These are phyloP conservation scores for Mollisia scopiformis DNA, from an alignment of 2,329 filamentous ascomycete genomes.

Conservation along the genomic window DNA sequence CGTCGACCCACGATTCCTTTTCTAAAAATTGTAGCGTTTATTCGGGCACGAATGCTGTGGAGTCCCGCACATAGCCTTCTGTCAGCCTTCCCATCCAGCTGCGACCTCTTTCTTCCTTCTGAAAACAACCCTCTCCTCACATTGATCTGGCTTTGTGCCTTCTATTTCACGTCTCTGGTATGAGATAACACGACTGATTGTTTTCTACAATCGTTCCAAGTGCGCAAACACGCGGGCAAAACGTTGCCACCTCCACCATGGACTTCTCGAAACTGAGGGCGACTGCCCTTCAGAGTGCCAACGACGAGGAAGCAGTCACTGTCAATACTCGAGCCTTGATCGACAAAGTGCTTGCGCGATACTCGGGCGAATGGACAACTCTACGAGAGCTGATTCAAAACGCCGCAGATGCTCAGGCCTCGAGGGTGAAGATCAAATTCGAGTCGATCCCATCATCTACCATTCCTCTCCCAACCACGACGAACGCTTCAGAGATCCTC, in stretches of 20 bases:
- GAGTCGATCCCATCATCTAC: conserved; percentile 85
- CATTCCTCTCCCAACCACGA: conserved; percentile 66
- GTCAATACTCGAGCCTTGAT: conserved; percentile 97
- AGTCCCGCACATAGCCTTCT: conserved; percentile 18
- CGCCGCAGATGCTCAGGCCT: conserved; percentile 94
- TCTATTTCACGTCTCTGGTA: neutral
- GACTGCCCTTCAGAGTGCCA: conserved; percentile 81
- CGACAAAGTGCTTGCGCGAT: conserved; percentile 94
- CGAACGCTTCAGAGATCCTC: conserved; percentile 70
- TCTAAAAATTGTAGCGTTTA: neutral
- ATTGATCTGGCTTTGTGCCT: neutral
- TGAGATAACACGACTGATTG: neutral
- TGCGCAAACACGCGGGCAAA: neutral
- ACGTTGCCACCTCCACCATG: conserved; percentile 47
- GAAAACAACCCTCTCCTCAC: neutral
- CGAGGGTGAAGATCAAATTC: conserved; percentile 86
- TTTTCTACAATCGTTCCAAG: neutral
- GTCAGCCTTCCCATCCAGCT: conserved; percentile 20
- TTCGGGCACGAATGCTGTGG: neutral
- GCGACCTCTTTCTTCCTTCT: conserved; percentile 1
- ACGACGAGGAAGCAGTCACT: conserved; percentile 95
- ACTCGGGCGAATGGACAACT: conserved; percentile 92
- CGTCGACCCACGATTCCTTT: neutral
- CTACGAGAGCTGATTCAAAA: conserved; percentile 96
- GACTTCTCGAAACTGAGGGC: conserved; percentile 80